Conservation (phyloP, 495 filamentous ascomycete genomes). For the Collariella sp. region DNA sequence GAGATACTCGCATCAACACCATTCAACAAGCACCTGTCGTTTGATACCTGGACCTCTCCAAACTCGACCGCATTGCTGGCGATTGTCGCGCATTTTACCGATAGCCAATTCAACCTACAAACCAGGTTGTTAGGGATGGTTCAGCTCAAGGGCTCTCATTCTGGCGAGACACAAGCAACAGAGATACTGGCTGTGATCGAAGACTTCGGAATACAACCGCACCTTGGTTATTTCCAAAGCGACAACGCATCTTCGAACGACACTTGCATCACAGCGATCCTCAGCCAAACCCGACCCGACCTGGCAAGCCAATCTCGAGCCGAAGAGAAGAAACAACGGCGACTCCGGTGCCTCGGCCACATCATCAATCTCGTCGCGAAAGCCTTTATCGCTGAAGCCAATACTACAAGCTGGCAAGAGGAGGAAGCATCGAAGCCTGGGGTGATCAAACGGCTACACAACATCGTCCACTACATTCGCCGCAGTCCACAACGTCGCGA, state of each 20-base stretch:
- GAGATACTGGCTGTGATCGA: neutral
- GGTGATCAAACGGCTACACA: neutral
- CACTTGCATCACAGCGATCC: neutral
- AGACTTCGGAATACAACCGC: neutral
- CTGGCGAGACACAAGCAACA: neutral
- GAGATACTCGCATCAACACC: neutral
- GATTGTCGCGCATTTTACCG: neutral
- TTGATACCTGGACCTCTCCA: neutral
- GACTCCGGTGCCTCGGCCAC: neutral
- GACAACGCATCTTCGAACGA: neutral
- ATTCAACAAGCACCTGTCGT: neutral
- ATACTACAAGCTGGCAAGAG: neutral
- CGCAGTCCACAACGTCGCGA: neutral
- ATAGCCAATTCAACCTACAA: neutral
- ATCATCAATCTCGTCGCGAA: neutral
- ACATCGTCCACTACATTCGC: neutral
- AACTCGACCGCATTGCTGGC: neutral
- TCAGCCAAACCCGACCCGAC: neutral
- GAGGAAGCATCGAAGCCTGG: neutral
- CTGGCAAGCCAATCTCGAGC: no score
- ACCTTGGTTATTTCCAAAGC: neutral
- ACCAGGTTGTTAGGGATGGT: neutral
- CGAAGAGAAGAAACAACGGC: neutral
- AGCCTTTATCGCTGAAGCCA: neutral
- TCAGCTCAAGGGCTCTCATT: neutral